phyloP scores from a whole-genome alignment of 345 rosid genomes.

The Heritiera fomes region DNA sequence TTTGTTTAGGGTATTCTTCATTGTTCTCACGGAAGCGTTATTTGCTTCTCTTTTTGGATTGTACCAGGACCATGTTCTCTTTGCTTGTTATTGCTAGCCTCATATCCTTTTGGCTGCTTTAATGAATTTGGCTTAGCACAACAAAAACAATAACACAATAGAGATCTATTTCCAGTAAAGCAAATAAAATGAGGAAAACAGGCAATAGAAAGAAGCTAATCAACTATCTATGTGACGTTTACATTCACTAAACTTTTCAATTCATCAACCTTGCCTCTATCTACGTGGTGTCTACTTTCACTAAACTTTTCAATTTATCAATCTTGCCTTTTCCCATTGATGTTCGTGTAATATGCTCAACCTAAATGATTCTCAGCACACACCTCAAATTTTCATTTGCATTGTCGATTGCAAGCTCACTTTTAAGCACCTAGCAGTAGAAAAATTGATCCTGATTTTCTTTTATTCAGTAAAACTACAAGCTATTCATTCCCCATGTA shows the following conservation, averaged over 20 bases:
- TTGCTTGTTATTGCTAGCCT: no score
- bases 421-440: background rate
- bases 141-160: background rate
- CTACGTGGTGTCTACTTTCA: background rate
- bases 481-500: background rate
- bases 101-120: no score
- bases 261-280: background rate
- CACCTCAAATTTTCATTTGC: slow-evolving; percentile 2
- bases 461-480: background rate
- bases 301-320: background rate
- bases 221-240: background rate
- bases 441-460: background rate
- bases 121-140: no score
- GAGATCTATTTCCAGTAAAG: slow-evolving; percentile 7
- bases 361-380: slow-evolving; percentile 4
- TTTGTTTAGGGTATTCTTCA: no score
- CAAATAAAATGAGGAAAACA: background rate
- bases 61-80: no score
- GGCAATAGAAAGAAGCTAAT: background rate
- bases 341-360: background rate
- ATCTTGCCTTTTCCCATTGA: background rate
- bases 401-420: background rate
- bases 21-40: no score
- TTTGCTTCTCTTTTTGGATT: no score
- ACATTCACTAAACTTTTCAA: background rate